Evolutionary conservation across 2,329 filamentous ascomycete genomes (phyloP), one percentile per base, ranked within the genome.

Genomic region (Trichoderma harzianum): DNA sequence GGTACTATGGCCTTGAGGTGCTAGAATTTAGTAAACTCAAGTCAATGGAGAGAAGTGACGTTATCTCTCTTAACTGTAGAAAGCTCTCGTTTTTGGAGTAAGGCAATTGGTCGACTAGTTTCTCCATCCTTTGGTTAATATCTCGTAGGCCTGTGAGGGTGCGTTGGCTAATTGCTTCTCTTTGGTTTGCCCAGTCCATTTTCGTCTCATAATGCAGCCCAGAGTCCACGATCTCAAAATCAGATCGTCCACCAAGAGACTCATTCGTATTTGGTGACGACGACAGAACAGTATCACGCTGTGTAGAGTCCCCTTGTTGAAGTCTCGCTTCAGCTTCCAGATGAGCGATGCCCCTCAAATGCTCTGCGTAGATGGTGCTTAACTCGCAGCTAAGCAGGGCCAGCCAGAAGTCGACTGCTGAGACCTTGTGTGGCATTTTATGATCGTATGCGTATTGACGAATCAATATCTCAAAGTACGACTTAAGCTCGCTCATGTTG

Each of bases 371-470:
- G 1, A 90, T 84, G 73, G 92, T 89, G 79, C 93, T 95, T 66
- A 97, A 87, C 88, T 96, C 95, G 60, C 94, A 88, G 63, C 90
- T 90, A 76, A 95, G 91, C 83, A 97, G 88, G 16, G 92, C 92
- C 16, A 93, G 90, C 82, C 94, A 95, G 79, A 98, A 97, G 73
- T 93, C 90, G 47, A 92, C 78, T 12, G 93, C 90, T 74, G 89
- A 92, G 55, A 91, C 82, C 3, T 85, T 82, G 65, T 88, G 82
- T 0, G 90, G 89, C 6, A 86, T 84, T 72, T 85, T 84, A 76
- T 88, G 85, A 76, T 90, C 88, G 83, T 92, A 91, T 7, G 93
- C 91, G 80, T 95, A 88, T 78, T 94, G 91, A 75, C 94, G 86
- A 65, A 95, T 92, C 72, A 98, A 85, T 32, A 87, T 87, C 74